Evolutionary conservation across 768 basidiomycete genomes (phyloP).

Genomic region (Termitomyces eurrhizus): DNA sequence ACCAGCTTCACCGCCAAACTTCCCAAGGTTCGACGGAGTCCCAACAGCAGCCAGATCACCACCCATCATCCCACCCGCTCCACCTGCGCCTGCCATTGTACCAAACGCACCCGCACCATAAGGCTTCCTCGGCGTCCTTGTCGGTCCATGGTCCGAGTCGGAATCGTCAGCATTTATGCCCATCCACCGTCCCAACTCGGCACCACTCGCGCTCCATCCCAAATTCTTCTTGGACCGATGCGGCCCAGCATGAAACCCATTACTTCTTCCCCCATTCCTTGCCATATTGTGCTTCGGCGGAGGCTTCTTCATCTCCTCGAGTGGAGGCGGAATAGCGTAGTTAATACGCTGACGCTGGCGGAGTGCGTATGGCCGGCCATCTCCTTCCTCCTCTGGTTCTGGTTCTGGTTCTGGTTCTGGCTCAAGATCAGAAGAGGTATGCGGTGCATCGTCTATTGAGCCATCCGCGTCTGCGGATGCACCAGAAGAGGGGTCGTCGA

Average conservation of each 20-base stretch:
- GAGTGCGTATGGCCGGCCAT: constrained; percentile 61
- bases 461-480: constrained; percentile 55
- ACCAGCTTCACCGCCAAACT: constrained; percentile 71
- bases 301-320: constrained; percentile 63
- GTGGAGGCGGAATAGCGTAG: constrained; percentile 77
- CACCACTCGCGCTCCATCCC: constrained; percentile 78
- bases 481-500: constrained; percentile 42
- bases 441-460: constrained; percentile 52
- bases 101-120: constrained; percentile 53
- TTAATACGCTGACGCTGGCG: constrained; percentile 68
- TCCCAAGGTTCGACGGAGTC: constrained; percentile 83
- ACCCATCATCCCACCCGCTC: constrained; percentile 53
- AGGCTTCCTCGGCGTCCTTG: constrained; percentile 67
- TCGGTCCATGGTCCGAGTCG: constrained; percentile 67
- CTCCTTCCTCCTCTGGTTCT: constrained; percentile 44
- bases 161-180: constrained; percentile 72
- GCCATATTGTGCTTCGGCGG: constrained; percentile 33
- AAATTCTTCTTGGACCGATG: constrained; percentile 38
- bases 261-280: constrained; percentile 21
- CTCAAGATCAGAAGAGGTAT: constrained; percentile 39
- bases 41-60: constrained; percentile 68
- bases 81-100: constrained; percentile 37
- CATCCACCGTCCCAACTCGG: constrained; percentile 77
- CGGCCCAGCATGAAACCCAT: constrained; percentile 28
- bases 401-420: constrained; percentile 43